phyloP scores from a whole-genome alignment of 2,329 filamentous ascomycete genomes.

The Epichloe sp. region DNA sequence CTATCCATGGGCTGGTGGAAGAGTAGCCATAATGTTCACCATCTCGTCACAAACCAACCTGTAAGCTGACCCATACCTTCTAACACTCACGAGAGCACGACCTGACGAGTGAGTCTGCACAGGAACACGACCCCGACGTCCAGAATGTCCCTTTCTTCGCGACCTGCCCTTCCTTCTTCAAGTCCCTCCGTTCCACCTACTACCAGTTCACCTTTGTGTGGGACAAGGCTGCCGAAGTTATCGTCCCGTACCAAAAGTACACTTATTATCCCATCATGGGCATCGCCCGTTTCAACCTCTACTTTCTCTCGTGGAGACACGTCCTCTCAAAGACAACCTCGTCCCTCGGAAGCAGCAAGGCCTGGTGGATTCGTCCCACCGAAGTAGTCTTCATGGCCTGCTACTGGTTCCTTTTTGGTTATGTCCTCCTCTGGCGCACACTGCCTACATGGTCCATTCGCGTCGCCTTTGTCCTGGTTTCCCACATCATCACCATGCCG shows the following conservation, averaged over 20 bases:
- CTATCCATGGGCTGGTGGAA: conserved; percentile 60
- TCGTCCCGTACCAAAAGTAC: conserved; percentile 49
- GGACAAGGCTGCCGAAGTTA: conserved; percentile 44
- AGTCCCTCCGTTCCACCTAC: conserved; percentile 48
- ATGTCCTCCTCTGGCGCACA: conserved; percentile 45
- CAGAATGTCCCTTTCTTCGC: conserved; percentile 60
- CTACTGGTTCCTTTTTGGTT: conserved; percentile 59
- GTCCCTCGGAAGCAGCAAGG: conserved; percentile 40
- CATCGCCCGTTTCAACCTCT: conserved; percentile 61
- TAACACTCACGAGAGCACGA: neutral
- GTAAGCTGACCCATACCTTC: conserved; percentile 12
- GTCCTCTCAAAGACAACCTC: conserved; percentile 43
- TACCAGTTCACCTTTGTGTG: conserved; percentile 53
- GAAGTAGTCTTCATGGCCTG: conserved; percentile 49
- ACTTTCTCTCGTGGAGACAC: conserved; percentile 53
- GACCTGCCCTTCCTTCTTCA: conserved; percentile 51
- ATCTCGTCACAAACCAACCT: conserved; percentile 51
- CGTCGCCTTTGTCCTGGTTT: conserved; percentile 48
- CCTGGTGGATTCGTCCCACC: conserved; percentile 54
- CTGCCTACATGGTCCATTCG: conserved; percentile 46
- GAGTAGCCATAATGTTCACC: conserved; percentile 55
- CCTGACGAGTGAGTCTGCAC: neutral
- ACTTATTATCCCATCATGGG: conserved; percentile 57
- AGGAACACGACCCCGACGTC: conserved; percentile 45
- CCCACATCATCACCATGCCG: conserved; percentile 52